Percentiles rank a stretch among this genome's conserved stretches.
Evolutionary conservation across 139 green algal species (phyloP).

Genomic region (Chara braunii): DNA sequence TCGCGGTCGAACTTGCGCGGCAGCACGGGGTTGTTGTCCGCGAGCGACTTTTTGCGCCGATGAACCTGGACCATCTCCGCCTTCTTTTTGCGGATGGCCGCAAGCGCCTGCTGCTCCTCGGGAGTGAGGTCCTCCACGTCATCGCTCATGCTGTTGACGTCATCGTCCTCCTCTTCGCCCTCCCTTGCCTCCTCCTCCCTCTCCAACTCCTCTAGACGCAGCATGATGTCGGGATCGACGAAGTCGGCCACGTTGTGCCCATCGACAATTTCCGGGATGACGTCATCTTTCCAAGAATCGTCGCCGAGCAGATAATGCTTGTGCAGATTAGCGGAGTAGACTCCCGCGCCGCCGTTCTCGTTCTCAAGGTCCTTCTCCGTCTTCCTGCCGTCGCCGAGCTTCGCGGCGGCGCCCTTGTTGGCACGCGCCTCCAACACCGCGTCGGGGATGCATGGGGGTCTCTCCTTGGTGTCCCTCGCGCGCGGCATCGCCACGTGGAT

Average conservation of each 20-base stretch:
- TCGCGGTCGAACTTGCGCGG: conserved; percentile 56
- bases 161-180: conserved; percentile 40
- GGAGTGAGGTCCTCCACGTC: conserved; percentile 59
- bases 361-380: conserved; percentile 68
- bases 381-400: conserved; percentile 21
- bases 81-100: conserved; percentile 52
- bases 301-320: conserved; percentile 82
- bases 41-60: conserved; percentile 52
- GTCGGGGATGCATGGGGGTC: conserved; percentile 18
- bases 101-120: conserved; percentile 54
- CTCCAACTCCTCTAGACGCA: conserved; percentile 85
- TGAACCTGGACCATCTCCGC: conserved; percentile 61
- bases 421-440: conserved; percentile 36
- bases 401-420: conserved; percentile 14
- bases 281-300: conserved; percentile 83
- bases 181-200: conserved; percentile 67
- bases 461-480: conserved; percentile 42
- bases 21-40: conserved; percentile 64
- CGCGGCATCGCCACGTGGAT: conserved; percentile 88
- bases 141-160: conserved; percentile 42
- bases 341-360: conserved; percentile 82
- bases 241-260: conserved; percentile 96
- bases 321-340: conserved; percentile 80
- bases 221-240: conserved; percentile 94
- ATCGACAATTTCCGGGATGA: conserved; percentile 93